A percentile compares a stretch with the other conserved stretches of the same genome.
These are phyloP conservation scores for Heterobasidion annosum DNA, from an alignment of 1,284 basidiomycete species.

Conservation along the genomic window DNA sequence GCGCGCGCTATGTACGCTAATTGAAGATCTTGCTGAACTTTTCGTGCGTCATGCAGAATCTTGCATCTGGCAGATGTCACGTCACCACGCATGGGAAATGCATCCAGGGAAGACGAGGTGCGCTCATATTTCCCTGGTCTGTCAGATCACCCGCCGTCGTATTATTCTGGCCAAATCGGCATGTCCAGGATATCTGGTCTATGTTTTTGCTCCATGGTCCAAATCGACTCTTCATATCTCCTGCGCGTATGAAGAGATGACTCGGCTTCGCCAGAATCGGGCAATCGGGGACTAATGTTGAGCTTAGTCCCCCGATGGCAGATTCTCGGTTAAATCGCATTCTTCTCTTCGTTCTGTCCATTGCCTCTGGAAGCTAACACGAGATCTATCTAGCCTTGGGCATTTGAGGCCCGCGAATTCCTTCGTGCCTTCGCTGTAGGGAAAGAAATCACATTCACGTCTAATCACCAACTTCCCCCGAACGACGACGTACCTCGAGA, in stretches of 20 bases:
- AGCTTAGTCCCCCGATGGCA: no score
- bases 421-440: slow-evolving; percentile 81
- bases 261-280: no score
- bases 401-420: slow-evolving; percentile 91
- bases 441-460: slow-evolving; percentile 78
- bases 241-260: no score
- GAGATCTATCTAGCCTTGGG: slow-evolving; percentile 55
- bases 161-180: no score
- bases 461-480: slow-evolving; percentile 64
- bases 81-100: slow-evolving; percentile 75
- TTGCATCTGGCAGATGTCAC: slow-evolving; percentile 80
- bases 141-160: no score
- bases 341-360: not conserved
- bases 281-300: no score
- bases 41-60: slow-evolving; percentile 39
- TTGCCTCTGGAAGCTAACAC: not conserved
- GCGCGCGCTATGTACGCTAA: slow-evolving; percentile 11
- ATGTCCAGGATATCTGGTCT: no score
- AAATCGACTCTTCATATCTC: no score
- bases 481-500: slow-evolving; percentile 68
- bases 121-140: slow-evolving; percentile 11
- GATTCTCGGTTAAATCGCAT: no score
- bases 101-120: slow-evolving; percentile 82
- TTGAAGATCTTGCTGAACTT: not conserved
- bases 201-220: no score